phyloP scores from a whole-genome alignment of 805 yeast genomes.

The Candida hungchunana region DNA sequence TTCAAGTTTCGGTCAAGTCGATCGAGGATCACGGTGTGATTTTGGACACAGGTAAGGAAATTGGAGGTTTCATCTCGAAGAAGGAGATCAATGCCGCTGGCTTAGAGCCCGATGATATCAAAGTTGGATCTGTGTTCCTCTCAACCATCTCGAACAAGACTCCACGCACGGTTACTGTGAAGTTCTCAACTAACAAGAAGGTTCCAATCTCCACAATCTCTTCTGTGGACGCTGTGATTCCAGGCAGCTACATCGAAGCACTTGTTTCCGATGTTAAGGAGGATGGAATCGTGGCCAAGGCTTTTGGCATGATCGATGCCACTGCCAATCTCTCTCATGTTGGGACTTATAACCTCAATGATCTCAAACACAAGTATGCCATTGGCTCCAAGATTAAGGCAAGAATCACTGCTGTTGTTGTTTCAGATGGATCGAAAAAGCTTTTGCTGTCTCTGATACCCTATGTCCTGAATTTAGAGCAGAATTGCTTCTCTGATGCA shows the following conservation, averaged over 20 bases:
- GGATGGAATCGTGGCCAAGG: constrained; percentile 68
- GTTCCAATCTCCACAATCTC: constrained; percentile 54
- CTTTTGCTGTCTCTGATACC: constrained; percentile 62
- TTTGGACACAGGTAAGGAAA: constrained; percentile 61
- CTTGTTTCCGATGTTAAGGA: constrained; percentile 53
- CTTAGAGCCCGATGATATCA: constrained; percentile 33
- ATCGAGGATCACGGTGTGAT: constrained; percentile 91
- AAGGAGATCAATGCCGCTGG: constrained; percentile 50
- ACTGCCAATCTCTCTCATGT: constrained; percentile 67
- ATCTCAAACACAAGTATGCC: constrained; percentile 57
- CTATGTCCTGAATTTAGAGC: constrained; percentile 35
- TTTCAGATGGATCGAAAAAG: constrained; percentile 48
- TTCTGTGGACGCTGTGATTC: constrained; percentile 74
- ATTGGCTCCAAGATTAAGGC: constrained; percentile 65
- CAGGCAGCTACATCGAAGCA: constrained; percentile 81
- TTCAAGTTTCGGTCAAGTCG: constrained; percentile 76
- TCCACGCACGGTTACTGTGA: constrained; percentile 57
- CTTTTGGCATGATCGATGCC: constrained; percentile 71
- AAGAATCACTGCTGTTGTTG: constrained; percentile 62
- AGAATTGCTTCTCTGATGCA: constrained; percentile 20
- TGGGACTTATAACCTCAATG: constrained; percentile 40
- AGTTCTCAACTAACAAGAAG: constrained; percentile 40
- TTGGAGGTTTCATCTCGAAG: constrained; percentile 71
- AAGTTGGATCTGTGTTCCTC: constrained; percentile 68
- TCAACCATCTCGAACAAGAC: constrained; percentile 49